These are phyloP conservation scores for Clonostachys rhizophaga DNA, from an alignment of 2,329 filamentous ascomycete genomes.

Conservation along the genomic window DNA sequence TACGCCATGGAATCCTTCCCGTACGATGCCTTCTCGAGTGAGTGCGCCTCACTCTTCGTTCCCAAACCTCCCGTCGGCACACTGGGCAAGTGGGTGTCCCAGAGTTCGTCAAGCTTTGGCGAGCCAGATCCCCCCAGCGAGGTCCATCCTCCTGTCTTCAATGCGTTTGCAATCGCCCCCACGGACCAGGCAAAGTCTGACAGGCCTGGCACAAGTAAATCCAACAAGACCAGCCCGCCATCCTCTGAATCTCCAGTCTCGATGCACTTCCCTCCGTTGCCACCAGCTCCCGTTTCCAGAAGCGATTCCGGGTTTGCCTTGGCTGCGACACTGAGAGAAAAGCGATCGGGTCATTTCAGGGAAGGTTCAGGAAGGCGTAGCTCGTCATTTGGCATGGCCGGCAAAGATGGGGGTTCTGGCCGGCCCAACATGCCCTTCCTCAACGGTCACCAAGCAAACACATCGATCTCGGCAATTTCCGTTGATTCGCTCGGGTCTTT, in stretches of 20 bases:
- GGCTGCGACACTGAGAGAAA: conserved; percentile 82
- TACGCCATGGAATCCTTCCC: conserved; percentile 94
- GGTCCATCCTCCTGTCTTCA: conserved; percentile 70
- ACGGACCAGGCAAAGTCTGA: conserved; percentile 63
- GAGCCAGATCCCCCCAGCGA: conserved; percentile 51
- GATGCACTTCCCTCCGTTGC: conserved; percentile 69
- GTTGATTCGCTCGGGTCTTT: conserved; percentile 61
- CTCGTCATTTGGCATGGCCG: conserved; percentile 85
- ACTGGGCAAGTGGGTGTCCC: conserved; percentile 78
- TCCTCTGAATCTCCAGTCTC: conserved; percentile 73
- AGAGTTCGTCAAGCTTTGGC: conserved; percentile 86
- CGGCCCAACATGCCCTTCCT: conserved; percentile 72
- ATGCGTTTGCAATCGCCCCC: conserved; percentile 79
- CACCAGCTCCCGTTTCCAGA: conserved; percentile 74
- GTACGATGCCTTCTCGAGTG: conserved; percentile 82
- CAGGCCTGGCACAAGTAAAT: conserved; percentile 71
- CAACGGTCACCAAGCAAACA: conserved; percentile 54
- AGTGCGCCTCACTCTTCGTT: conserved; percentile 77
- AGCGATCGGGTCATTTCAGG: conserved; percentile 86
- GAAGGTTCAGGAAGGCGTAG: conserved; percentile 78
- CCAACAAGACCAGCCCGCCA: conserved; percentile 56
- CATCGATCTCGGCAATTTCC: conserved; percentile 56
- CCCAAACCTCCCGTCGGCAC: conserved; percentile 65
- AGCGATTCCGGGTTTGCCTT: conserved; percentile 90
- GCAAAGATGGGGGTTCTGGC: conserved; percentile 43